Evolutionary conservation across 176 grass and related monocot species (phyloP).

Genomic region (Poa annua): DNA sequence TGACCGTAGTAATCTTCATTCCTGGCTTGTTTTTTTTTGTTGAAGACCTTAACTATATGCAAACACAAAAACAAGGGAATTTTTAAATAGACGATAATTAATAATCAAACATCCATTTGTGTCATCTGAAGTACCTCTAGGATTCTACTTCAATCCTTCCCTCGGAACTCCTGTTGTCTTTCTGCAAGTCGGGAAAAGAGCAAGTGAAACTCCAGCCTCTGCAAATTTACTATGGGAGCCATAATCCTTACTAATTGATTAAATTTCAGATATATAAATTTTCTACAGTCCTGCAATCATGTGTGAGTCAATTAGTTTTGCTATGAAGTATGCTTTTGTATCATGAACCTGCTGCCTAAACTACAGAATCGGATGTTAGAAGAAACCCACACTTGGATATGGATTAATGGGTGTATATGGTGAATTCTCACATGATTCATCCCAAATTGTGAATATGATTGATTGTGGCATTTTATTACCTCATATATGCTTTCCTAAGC

Average conservation of each 20-base stretch:
- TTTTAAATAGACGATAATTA: background rate
- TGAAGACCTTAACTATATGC: slow-evolving; percentile 2
- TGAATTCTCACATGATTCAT: background rate
- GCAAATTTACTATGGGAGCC: background rate
- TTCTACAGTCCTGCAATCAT: background rate
- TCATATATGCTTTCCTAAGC: background rate
- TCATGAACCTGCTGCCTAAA: slow-evolving; percentile 1
- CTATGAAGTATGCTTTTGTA: background rate
- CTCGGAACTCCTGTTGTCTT: background rate
- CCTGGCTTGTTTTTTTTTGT: background rate
- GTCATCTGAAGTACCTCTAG: background rate
- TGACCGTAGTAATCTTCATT: background rate
- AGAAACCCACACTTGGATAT: slow-evolving; percentile 13
- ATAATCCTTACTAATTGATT: background rate
- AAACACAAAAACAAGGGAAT: background rate
- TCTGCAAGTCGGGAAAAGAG: background rate
- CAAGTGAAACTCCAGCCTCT: background rate
- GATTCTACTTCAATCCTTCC: background rate
- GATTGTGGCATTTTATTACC: background rate
- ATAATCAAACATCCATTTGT: slow-evolving; percentile 6
- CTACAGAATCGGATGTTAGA: slow-evolving; percentile 19
- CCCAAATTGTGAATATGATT: background rate
- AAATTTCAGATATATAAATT: slow-evolving; percentile 6
- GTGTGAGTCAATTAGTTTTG: background rate
- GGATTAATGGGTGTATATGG: background rate